phyloP scores from a whole-genome alignment of 148 eudicot species.

The Vaccinium corymbosum region DNA sequence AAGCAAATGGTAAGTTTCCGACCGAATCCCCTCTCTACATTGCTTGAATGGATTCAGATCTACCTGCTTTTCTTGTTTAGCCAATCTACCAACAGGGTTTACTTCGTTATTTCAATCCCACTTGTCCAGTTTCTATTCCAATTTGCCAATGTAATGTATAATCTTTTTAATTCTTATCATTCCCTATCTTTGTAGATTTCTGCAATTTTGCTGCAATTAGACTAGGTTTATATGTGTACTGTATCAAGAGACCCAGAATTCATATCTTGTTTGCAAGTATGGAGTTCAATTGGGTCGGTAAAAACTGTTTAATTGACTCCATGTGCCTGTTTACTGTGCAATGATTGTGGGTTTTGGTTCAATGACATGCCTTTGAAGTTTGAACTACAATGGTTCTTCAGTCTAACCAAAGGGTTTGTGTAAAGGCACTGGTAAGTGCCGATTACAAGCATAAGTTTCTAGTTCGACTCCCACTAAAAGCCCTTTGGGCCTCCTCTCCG shows the following conservation, averaged over 20 bases:
- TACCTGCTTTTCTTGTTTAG: neutral
- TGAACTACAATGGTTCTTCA: constrained; percentile 1
- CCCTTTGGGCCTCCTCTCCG: too few species aligned
- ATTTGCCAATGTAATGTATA: neutral
- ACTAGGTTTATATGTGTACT: neutral
- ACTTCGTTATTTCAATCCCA: neutral
- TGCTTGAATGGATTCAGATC: neutral
- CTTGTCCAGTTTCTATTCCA: neutral
- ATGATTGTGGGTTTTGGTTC: neutral
- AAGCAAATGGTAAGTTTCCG: neutral
- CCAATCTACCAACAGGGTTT: neutral
- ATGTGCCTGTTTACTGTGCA: neutral
- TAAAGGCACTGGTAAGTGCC: too few species aligned
- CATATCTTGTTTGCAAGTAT: neutral
- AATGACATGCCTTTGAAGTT: neutral
- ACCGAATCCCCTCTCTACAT: neutral
- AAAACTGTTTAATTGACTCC: neutral
- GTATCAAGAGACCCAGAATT: neutral
- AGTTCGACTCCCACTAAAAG: neutral
- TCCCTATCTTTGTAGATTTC: neutral
- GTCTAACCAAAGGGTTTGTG: neutral
- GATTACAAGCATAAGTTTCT: neutral
- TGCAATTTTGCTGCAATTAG: constrained; percentile 1
- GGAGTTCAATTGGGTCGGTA: neutral
- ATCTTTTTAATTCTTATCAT: neutral